Evolutionary conservation across 371 early-diverging fungal species (phyloP).

Genomic region (Saksenaea vasiformis): DNA sequence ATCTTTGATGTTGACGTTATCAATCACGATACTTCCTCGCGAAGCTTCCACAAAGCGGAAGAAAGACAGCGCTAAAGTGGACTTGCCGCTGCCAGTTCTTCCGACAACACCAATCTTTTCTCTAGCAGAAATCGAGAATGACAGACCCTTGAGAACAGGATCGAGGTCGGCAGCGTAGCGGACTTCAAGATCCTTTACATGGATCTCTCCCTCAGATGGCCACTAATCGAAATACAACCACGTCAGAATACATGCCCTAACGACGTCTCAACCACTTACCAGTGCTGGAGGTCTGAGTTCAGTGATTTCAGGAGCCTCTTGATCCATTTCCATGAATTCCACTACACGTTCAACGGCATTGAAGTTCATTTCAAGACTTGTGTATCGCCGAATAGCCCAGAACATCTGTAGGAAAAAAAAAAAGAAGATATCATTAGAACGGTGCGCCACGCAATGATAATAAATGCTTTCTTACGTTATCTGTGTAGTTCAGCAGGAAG

Average conservation of each 20-base stretch:
- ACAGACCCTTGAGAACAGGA: constrained; percentile 60
- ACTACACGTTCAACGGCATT: constrained; percentile 85
- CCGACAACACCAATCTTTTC: constrained; percentile 71
- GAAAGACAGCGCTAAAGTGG: constrained; percentile 71
- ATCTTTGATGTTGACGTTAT: constrained; percentile 70
- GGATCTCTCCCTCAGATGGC: constrained; percentile 65
- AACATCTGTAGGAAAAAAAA: constrained; percentile 52
- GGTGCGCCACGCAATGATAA: neutral
- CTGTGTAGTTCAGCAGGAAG: constrained; percentile 73
- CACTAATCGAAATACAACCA: constrained; percentile 37
- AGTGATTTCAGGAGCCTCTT: constrained; percentile 70
- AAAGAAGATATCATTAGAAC: neutral
- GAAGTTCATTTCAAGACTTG: constrained; percentile 80
- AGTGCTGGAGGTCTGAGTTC: constrained; percentile 55
- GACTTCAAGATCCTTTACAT: constrained; percentile 58
- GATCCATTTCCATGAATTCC: constrained; percentile 77
- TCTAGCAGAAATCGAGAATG: constrained; percentile 49
- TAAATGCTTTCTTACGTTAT: constrained; percentile 33
- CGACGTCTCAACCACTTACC: constrained; percentile 18
- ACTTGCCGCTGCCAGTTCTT: constrained; percentile 80
- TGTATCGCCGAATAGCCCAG: constrained; percentile 72
- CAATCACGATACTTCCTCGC: constrained; percentile 71
- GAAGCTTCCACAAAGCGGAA: constrained; percentile 75
- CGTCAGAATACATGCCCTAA: neutral
- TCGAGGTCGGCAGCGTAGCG: constrained; percentile 66